A percentile compares a stretch with the other conserved stretches of the same genome.
phyloP scores from a whole-genome alignment of 2,329 filamentous ascomycete genomes.

The Fusarium mundagurra region DNA sequence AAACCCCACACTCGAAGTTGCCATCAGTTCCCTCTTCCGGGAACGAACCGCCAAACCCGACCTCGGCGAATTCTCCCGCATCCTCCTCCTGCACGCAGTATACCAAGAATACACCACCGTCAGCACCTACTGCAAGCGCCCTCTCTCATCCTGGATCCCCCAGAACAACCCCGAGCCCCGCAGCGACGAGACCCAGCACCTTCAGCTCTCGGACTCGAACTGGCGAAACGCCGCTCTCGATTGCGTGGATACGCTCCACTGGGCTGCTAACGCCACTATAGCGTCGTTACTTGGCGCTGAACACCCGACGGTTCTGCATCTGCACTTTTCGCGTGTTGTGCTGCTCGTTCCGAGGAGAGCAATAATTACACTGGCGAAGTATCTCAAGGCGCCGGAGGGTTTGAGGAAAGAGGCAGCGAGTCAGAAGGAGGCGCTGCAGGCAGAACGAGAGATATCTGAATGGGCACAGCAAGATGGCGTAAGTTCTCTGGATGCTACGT shows the following conservation, averaged over 20 bases:
- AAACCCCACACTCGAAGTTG: constrained; percentile 22
- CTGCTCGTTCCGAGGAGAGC: constrained; percentile 59
- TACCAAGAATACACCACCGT: constrained; percentile 33
- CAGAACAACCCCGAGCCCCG: constrained; percentile 6
- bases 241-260: constrained; percentile 65
- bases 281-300: constrained; percentile 60
- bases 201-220: not conserved
- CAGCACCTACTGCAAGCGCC: constrained; percentile 22
- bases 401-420: constrained; percentile 16
- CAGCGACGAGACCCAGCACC: not conserved
- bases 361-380: constrained; percentile 55
- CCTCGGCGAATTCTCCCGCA: constrained; percentile 33
- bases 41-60: constrained; percentile 26
- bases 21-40: constrained; percentile 18
- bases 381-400: not conserved
- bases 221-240: constrained; percentile 59
- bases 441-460: constrained; percentile 44
- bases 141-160: constrained; percentile 34
- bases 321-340: constrained; percentile 64
- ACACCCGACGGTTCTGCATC: constrained; percentile 63
- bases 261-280: constrained; percentile 64
- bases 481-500: not conserved
- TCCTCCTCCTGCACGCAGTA: constrained; percentile 36
- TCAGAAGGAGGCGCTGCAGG: constrained; percentile 22
- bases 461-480: constrained; percentile 48